Conservation (phyloP, 129 eudicot genomes). For the Solidago caesia region DNA sequence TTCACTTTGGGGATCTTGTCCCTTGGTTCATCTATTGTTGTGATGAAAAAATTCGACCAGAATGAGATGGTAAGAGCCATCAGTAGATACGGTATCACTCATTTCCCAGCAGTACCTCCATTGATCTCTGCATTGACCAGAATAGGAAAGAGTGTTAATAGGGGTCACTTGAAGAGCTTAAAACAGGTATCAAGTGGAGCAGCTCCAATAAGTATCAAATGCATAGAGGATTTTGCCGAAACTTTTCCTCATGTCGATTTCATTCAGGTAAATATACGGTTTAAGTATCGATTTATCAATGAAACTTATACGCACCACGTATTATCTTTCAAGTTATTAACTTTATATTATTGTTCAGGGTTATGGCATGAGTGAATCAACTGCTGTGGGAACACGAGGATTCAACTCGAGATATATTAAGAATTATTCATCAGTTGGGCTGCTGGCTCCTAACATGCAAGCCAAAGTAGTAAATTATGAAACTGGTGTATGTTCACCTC, state of each 20-base stretch:
- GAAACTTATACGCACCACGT: no score
- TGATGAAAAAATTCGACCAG: slow-evolving; percentile 55
- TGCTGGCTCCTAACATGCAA: slow-evolving; percentile 68
- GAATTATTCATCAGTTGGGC: slow-evolving; percentile 60
- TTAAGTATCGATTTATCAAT: neutral
- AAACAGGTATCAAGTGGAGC: slow-evolving; percentile 82
- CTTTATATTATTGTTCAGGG: slow-evolving; percentile 27
- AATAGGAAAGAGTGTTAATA: slow-evolving; percentile 32
- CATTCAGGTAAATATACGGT: slow-evolving; percentile 56
- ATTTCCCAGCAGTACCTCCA: slow-evolving; percentile 74
- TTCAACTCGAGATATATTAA: slow-evolving; percentile 28
- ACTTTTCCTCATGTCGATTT: slow-evolving; percentile 62
- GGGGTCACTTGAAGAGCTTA: slow-evolving; percentile 42
- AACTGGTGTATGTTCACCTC: slow-evolving; percentile 53
- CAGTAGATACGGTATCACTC: slow-evolving; percentile 53
- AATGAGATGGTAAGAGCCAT: slow-evolving; percentile 57
- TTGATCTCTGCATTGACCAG: slow-evolving; percentile 45
- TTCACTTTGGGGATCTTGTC: slow-evolving; percentile 60
- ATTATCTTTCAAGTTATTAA: no score
- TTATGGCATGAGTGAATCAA: slow-evolving; percentile 63
- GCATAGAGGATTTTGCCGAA: slow-evolving; percentile 51
- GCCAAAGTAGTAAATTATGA: slow-evolving; percentile 71
- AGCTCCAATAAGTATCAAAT: slow-evolving; percentile 45
- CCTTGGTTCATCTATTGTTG: slow-evolving; percentile 48
- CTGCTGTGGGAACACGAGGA: slow-evolving; percentile 55